Evolutionary conservation across 352 stramenopile genomes (phyloP).

Genomic region (Phytophthora multivora): DNA sequence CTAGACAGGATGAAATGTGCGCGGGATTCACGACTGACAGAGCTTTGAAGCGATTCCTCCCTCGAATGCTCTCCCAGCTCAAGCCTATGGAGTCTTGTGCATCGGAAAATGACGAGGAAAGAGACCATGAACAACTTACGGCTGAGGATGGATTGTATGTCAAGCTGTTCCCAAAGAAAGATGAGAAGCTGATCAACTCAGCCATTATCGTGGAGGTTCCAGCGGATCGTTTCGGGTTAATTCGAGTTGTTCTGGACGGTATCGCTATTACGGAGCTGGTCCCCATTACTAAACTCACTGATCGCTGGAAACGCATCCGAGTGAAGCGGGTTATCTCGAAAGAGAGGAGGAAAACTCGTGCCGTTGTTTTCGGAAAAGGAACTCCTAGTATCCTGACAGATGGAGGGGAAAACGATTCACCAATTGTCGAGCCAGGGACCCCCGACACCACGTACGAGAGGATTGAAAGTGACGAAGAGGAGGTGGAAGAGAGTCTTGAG

Average conservation of each 20-base stretch:
- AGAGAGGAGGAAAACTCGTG: conserved; percentile 38
- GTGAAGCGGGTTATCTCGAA: conserved; percentile 42
- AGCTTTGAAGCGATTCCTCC: conserved; percentile 77
- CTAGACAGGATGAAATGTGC: conserved; percentile 70
- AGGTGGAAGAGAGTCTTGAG: conserved; percentile 30
- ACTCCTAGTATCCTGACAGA: conserved; percentile 14
- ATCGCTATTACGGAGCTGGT: conserved; percentile 52
- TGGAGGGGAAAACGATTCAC: conserved; percentile 16
- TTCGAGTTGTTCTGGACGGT: conserved; percentile 68
- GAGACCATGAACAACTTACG: conserved; percentile 16
- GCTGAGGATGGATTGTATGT: conserved; percentile 60
- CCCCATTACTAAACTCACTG: conserved; percentile 57
- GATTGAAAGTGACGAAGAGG: conserved; percentile 40
- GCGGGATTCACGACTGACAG: conserved; percentile 77
- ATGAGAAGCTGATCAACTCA: conserved; percentile 51
- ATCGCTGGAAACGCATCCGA: conserved; percentile 68
- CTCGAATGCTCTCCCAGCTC: conserved; percentile 73
- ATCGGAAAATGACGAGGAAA: not conserved
- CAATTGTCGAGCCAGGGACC: conserved; percentile 27
- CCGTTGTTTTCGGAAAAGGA: conserved; percentile 55
- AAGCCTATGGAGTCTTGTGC: conserved; percentile 44
- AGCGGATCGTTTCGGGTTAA: conserved; percentile 60
- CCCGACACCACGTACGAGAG: conserved; percentile 38
- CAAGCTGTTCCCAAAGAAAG: conserved; percentile 59
- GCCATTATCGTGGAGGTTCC: conserved; percentile 60